A percentile compares a stretch with the other conserved stretches of the same genome.
Conservation (phyloP, 768 basidiomycete species). For the Mycena sanguinolenta region DNA sequence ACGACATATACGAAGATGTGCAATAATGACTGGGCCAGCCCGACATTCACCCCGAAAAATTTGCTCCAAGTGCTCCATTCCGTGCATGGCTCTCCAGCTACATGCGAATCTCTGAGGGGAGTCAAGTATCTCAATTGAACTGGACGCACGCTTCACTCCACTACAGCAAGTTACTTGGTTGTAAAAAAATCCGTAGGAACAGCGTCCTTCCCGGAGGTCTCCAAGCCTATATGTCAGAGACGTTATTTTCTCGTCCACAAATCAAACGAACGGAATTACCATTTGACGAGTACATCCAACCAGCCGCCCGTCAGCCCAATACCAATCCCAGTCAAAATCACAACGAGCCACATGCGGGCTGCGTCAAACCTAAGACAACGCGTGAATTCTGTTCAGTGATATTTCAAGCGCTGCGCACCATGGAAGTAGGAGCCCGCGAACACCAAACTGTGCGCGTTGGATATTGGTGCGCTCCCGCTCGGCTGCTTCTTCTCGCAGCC, state of each 20-base stretch:
- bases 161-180: slow-evolving; percentile 80
- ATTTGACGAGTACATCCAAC: slow-evolving; percentile 81
- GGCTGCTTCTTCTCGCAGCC: slow-evolving; percentile 74
- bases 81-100: slow-evolving; percentile 76
- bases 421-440: slow-evolving; percentile 68
- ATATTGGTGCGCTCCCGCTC: slow-evolving; percentile 70
- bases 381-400: not conserved
- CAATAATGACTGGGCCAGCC: slow-evolving; percentile 72
- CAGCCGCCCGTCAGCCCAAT: slow-evolving; percentile 79
- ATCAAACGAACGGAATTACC: slow-evolving; percentile 55
- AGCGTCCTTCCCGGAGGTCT: slow-evolving; percentile 78
- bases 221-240: slow-evolving; percentile 62
- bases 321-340: slow-evolving; percentile 74
- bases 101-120: slow-evolving; percentile 19
- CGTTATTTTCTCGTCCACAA: not conserved
- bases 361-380: slow-evolving; percentile 56
- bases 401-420: slow-evolving; percentile 38
- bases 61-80: slow-evolving; percentile 82
- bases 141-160: slow-evolving; percentile 65
- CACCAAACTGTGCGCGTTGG: slow-evolving; percentile 64
- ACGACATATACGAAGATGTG: slow-evolving; percentile 76
- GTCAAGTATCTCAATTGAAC: not conserved
- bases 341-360: slow-evolving; percentile 75
- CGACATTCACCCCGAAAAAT: slow-evolving; percentile 64
- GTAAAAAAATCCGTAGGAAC: slow-evolving; percentile 78